These are phyloP conservation scores for Tylopilus felleus DNA, from an alignment of 768 basidiomycete genomes.

Conservation along the genomic window DNA sequence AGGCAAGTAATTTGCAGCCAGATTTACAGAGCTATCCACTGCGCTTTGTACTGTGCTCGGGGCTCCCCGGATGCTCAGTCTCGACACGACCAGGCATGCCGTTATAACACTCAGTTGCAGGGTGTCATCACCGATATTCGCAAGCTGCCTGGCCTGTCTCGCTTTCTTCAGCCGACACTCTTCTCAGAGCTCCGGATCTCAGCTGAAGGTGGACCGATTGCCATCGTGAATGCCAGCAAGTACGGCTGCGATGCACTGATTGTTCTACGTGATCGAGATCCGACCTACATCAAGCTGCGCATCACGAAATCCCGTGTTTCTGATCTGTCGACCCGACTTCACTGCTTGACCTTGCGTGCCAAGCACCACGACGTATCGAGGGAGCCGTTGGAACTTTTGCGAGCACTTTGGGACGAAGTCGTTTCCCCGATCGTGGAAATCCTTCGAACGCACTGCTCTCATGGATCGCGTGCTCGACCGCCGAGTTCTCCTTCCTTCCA, in stretches of 20 bases:
- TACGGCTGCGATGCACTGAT: neutral
- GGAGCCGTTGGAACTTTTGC: too few relatives aligned
- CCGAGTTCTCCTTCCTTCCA: too few relatives aligned
- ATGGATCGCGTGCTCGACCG: neutral
- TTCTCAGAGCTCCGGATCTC: neutral
- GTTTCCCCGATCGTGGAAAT: too few relatives aligned
- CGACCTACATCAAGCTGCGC: neutral
- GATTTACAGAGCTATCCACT: too few relatives aligned
- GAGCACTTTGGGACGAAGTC: too few relatives aligned
- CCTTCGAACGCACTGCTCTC: neutral
- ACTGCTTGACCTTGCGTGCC: neutral
- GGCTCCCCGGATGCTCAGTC: too few relatives aligned
- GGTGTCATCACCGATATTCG: slow-evolving; percentile 5
- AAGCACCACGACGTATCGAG: neutral
- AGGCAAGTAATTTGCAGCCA: too few relatives aligned
- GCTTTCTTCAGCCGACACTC: neutral
- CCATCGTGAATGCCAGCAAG: neutral
- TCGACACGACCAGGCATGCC: too few relatives aligned
- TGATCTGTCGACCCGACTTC: neutral
- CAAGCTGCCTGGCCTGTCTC: slow-evolving; percentile 13
- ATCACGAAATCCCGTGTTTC: neutral
- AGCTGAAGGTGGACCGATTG: neutral
- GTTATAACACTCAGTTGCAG: too few relatives aligned
- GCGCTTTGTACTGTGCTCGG: too few relatives aligned
- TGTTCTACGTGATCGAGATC: neutral